Conservation (phyloP, 106 monocot genomes). For the Dactylorhiza incarnata region DNA sequence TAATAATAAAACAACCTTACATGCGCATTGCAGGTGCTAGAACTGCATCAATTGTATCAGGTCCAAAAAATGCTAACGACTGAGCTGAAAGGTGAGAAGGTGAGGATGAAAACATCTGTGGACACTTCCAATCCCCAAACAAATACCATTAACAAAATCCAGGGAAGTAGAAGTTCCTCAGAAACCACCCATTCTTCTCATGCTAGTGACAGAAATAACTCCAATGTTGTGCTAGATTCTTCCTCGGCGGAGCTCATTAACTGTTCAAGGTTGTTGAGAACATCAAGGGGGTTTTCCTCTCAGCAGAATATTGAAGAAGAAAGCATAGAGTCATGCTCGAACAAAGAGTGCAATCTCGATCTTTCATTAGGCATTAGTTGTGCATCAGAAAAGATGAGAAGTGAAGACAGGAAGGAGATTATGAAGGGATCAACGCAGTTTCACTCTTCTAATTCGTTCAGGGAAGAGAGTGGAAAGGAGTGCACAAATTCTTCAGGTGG, state of each 20-base stretch:
- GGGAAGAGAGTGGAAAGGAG: slow-evolving; percentile 1
- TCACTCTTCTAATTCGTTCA: slow-evolving; percentile 4
- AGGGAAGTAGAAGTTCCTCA: slow-evolving; percentile 22
- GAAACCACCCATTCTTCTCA: slow-evolving; percentile 26
- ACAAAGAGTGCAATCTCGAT: slow-evolving; percentile 42
- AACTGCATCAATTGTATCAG: slow-evolving; percentile 55
- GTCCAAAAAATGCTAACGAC: slow-evolving; percentile 49
- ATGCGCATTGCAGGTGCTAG: slow-evolving; percentile 28
- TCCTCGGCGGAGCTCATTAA: slow-evolving; percentile 3
- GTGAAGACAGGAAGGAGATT: slow-evolving; percentile 11
- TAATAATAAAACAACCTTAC: too few relatives aligned
- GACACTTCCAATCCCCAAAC: neutral
- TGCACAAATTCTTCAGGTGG: slow-evolving; percentile 1
- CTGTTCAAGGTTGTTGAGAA: slow-evolving; percentile 2
- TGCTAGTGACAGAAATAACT: neutral
- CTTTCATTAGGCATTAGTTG: slow-evolving; percentile 46
- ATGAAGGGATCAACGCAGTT: slow-evolving; percentile 4
- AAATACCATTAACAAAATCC: slow-evolving; percentile 14
- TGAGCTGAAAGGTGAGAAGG: slow-evolving; percentile 16
- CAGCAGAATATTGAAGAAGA: slow-evolving; percentile 3
- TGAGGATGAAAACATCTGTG: slow-evolving; percentile 3
- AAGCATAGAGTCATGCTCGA: slow-evolving; percentile 7
- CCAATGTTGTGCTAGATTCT: neutral
- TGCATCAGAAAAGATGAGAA: slow-evolving; percentile 20
- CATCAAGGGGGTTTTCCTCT: slow-evolving; percentile 9